Evolutionary conservation across 1,139 yeast genomes (phyloP), one percentile per base, ranked within the genome.

Genomic region (Scheffersomyces titani): DNA sequence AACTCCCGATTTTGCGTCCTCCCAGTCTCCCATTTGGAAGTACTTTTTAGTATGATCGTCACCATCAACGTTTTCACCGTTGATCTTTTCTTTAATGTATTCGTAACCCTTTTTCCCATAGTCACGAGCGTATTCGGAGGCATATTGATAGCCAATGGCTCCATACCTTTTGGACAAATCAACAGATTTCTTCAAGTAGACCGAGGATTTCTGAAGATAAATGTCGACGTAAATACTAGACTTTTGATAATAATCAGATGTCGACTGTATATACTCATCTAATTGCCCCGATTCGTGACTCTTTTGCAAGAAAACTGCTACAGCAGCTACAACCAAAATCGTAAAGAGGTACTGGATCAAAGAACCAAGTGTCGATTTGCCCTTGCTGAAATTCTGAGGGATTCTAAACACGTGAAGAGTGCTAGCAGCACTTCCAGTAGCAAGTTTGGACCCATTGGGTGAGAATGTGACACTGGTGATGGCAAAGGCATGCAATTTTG

Each of bases 351-450:
- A 70, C 54, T 70, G 72, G 66, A 81, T 67, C 49, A 82, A 61
- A 13, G 78, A 67, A 19, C 83, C 81, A 53, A 79, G 67, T 36
- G 70, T 55, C 1, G 89, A 82, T 52, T 77, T 76, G 1, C 84
- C 78, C 13, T 70, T 70, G 2, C 82, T 75, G 60, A 78, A 78
- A 30, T 78, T 80, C n/a, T 72, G 73, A 3, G 96, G 93, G 22
- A 91, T 70, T 57, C 77, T 80, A 58, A 86, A 74, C 6, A 92
- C 86, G 61, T 82, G 85, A 48, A 92, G 82, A 0, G 92, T 82
- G 60, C 90, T 89, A 2, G 96, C 91, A 1, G 96, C 96, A 51
- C 97, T 89, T 0, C 88, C 89, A 18, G 93, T 84, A 1, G 93
- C 96, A 52, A 92, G 74, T 55, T 82, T 77, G 49, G 82, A 75